Base-by-base conservation (phyloP, 495 filamentous ascomycete species). In the Aspergillus bridgeri region DNA sequence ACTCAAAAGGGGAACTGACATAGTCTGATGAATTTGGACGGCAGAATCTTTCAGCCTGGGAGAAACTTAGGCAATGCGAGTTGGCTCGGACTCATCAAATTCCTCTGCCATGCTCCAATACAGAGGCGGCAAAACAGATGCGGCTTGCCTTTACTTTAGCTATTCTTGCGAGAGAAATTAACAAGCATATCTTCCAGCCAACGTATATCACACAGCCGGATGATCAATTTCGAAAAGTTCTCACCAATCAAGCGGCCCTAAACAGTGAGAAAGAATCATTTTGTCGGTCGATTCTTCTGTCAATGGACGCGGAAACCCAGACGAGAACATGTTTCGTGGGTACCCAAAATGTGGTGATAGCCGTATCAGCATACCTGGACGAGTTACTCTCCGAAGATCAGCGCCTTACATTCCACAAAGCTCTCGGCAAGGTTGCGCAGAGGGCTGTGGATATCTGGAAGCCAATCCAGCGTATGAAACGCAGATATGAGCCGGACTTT, bases 211-310 rank as follows among this genome's bases (percentile, higher is more conserved):
- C 24, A 19, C 38, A 33, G 3, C 15, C 21, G 42, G 42, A 65
- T 3, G 57, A 60, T 11, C 6, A 58, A 22, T 27, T 64, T 18
- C 53, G 60, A 47, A 24, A 58, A 13, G 45, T 53, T 42, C 58
- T 66, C 5, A 48, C 38, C 55, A 56, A 66, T 5, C 61, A 65
- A 19, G 66, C 62, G 3, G 42, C 54, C 20, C 51, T 24, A 15
- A 49, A 71, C 51, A 53, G 18, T 24, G 55, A 71, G 53, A 67
- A 67, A 54, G 65, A 68, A 57, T 48, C 57, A 45, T 68, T 67
- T 48, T 67, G 46, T 52, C 63, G 63, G 25, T 57, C 63, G 3
- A 22, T 72, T 8, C 52, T 68, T 23, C 63, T 61, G 15, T 67
- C 65, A 29, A 57, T 72, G 23, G 29, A 63, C 43, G 44, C 58